Evolutionary conservation across 225 moss, liverwort and hornwort genomes (phyloP).

Genomic region (Pseudisothecium myosuroides): DNA sequence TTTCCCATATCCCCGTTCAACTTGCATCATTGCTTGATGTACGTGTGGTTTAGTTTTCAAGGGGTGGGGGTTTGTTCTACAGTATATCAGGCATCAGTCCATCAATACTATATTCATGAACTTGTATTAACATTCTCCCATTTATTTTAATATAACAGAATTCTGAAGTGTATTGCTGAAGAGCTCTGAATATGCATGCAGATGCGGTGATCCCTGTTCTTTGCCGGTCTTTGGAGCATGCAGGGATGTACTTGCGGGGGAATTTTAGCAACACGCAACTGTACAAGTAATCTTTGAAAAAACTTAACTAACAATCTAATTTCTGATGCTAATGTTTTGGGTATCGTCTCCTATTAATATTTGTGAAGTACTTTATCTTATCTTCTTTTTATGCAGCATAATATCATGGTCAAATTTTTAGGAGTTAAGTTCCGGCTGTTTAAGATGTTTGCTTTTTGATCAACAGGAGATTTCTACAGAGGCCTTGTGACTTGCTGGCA

Average conservation of each 20-base stretch:
- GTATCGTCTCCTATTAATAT: neutral
- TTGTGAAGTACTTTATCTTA: neutral
- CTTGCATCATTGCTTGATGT: neutral
- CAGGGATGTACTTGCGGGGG: slow-evolving; percentile 46
- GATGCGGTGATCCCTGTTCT: slow-evolving; percentile 83
- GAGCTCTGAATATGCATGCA: slow-evolving; percentile 14
- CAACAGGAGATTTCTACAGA: slow-evolving; percentile 60
- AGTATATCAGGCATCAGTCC: neutral
- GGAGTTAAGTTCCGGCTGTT: neutral
- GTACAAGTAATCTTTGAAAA: slow-evolving; percentile 50
- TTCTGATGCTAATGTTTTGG: neutral
- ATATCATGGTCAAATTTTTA: neutral
- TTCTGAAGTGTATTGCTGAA: neutral
- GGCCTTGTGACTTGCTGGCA: slow-evolving; percentile 54
- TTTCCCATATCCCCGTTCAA: neutral
- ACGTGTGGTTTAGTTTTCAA: neutral
- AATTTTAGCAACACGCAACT: slow-evolving; percentile 67
- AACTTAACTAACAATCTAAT: neutral
- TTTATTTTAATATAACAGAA: neutral
- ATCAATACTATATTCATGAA: neutral
- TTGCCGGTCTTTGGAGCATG: slow-evolving; percentile 73
- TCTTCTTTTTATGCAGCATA: neutral
- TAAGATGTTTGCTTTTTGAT: neutral
- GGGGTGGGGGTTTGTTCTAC: neutral
- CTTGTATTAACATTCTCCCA: neutral